Conservation (phyloP, 352 stramenopile species). For the Elongisporangium anandrum region DNA sequence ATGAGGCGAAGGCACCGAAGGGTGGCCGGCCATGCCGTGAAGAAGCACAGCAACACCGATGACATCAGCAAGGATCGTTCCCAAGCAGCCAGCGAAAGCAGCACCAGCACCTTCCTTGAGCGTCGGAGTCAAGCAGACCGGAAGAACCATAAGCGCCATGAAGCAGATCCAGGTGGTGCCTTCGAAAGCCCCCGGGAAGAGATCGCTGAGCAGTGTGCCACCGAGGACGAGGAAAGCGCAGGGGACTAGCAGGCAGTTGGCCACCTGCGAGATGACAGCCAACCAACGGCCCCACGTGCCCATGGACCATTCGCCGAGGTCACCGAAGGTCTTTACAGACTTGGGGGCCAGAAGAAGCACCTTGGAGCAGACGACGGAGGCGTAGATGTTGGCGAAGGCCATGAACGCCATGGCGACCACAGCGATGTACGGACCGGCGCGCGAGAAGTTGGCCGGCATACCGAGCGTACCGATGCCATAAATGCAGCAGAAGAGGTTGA, state of each 20-base stretch:
- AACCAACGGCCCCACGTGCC: slow-evolving; percentile 45
- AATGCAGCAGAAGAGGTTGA: slow-evolving; percentile 49
- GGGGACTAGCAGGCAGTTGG: slow-evolving; percentile 42
- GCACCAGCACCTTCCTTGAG: slow-evolving; percentile 35
- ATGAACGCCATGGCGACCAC: slow-evolving; percentile 49
- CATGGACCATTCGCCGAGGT: slow-evolving; percentile 48
- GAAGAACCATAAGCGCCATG: slow-evolving; percentile 30
- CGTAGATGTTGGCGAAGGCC: slow-evolving; percentile 58
- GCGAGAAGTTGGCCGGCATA: slow-evolving; percentile 49
- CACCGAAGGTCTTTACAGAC: slow-evolving; percentile 42
- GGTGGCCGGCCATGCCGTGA: slow-evolving; percentile 29
- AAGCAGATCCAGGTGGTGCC: slow-evolving; percentile 40
- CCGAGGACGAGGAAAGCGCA: slow-evolving; percentile 49
- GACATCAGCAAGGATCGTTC: slow-evolving; percentile 40
- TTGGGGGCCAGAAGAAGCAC: slow-evolving; percentile 45
- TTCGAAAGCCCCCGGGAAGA: slow-evolving; percentile 38
- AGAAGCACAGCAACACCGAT: slow-evolving; percentile 32
- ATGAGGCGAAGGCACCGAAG: slow-evolving; percentile 23
- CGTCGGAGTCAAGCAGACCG: slow-evolving; percentile 33
- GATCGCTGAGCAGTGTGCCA: slow-evolving; percentile 26
- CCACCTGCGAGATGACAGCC: slow-evolving; percentile 38
- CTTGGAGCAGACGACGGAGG: slow-evolving; percentile 36
- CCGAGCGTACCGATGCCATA: slow-evolving; percentile 57
- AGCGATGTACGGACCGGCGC: slow-evolving; percentile 34
- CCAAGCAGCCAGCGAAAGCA: slow-evolving; percentile 32